Base-by-base conservation (phyloP, 2,329 filamentous ascomycete genomes). In the Fusarium sp. region DNA sequence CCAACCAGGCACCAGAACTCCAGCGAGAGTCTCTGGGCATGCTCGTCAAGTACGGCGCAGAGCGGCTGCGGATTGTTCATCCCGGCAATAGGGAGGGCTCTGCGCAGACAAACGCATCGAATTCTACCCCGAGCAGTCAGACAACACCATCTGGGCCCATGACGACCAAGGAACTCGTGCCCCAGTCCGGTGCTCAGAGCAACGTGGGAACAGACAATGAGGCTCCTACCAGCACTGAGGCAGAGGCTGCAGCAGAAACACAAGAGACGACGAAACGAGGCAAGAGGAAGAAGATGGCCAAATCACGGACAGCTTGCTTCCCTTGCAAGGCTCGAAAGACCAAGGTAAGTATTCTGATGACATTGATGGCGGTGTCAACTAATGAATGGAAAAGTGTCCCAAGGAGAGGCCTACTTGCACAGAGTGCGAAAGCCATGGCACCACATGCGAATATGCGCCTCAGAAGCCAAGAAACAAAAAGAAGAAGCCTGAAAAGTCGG, bases 1-100 rank as follows among this genome's bases (percentile, higher is more conserved):
- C 88, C 10, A 91, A 91, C 63, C 89, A 91, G 78, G 85, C 88
- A 1, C 88, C 88, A 0, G 83, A 86, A 4, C 79, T 90, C 7
- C 89, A 91, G 71, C 81, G 82, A 61, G 84, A 88, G 62, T 91
- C 89, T 1, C 79, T 91, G 16, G 84, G 82, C 2, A 88, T 91
- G 88, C 82, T 91, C 12, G 83, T 85, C 1, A 86, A 85, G 74
- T 90, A 90, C 64, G 89, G 89, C 22, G 88, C 89, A 8, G 88
- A 90, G 75, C 82, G 86, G 16, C 79, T 91, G 27, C 84, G 87
- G 12, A 90, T 91, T 57, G 86, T 91, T 6, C 88, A 90, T 62
- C 88, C 88, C 4, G 81, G 80, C 9, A 84, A 85, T 40, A 79
- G 76, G 55, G 79, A 81, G 17, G 76, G 79, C 8, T 76, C 79